Percentiles rank a stretch among this genome's conserved stretches.
phyloP scores from a whole-genome alignment of 129 eudicot species.

The Flaveria trinervia region DNA sequence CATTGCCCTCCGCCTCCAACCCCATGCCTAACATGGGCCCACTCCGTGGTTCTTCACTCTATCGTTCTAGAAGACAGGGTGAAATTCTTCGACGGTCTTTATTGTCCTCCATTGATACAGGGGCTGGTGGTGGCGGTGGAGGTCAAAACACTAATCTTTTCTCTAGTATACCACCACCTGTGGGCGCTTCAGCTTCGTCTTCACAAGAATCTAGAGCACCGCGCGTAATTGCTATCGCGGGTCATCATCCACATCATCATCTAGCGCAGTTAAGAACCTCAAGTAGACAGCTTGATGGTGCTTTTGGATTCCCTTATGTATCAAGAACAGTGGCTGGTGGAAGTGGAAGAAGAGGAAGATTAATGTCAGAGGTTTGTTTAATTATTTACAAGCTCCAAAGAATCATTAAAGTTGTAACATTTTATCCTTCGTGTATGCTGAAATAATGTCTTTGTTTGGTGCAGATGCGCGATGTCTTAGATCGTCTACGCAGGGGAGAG shows the following conservation, averaged over 20 bases:
- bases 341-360: slow-evolving; percentile 83
- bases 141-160: slow-evolving; percentile 39
- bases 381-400: not conserved
- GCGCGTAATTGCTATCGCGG: slow-evolving; percentile 46
- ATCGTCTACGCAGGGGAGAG: slow-evolving; percentile 86
- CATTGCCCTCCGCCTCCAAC: slow-evolving; percentile 8
- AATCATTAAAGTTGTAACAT: not conserved
- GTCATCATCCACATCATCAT: slow-evolving; percentile 24
- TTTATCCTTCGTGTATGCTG: not conserved
- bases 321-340: slow-evolving; percentile 63
- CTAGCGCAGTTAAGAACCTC: slow-evolving; percentile 48
- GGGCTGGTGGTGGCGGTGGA: slow-evolving; percentile 23
- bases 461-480: slow-evolving; percentile 81
- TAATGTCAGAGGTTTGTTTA: slow-evolving; percentile 81
- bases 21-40: not conserved
- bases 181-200: slow-evolving; percentile 29
- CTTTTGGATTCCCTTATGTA: slow-evolving; percentile 56
- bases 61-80: slow-evolving; percentile 62
- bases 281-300: slow-evolving; percentile 59
- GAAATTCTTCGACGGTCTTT: slow-evolving; percentile 66
- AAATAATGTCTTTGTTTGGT: not conserved
- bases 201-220: slow-evolving; percentile 43
- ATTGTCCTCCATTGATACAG: slow-evolving; percentile 43
- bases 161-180: slow-evolving; percentile 33
- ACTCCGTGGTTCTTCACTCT: slow-evolving; percentile 44